Evolutionary conservation across 2,329 filamentous ascomycete genomes (phyloP).

Genomic region (Dothistroma septosporum): DNA sequence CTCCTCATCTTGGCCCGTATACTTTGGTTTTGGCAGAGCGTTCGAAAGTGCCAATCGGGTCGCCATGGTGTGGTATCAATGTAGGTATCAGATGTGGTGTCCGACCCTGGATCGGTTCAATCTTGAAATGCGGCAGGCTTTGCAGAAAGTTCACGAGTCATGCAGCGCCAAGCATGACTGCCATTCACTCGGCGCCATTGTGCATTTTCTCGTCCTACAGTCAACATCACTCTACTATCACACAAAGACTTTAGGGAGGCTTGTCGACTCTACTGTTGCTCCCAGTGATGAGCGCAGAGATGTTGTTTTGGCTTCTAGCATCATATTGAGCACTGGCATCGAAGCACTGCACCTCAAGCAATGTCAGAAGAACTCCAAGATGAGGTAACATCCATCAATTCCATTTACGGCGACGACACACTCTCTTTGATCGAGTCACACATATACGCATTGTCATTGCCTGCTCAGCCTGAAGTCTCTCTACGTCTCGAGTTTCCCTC

Average conservation of each 20-base stretch:
- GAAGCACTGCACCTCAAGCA: not conserved
- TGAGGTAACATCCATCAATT: constrained; percentile 77
- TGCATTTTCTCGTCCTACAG: not conserved
- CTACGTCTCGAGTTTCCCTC: constrained; percentile 63
- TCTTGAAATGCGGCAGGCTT: not conserved
- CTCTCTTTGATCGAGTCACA: constrained; percentile 37
- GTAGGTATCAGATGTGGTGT: constrained; percentile 1
- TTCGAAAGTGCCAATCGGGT: constrained; percentile 60
- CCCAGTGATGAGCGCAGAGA: not conserved
- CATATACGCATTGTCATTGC: constrained; percentile 64
- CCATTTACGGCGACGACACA: constrained; percentile 71
- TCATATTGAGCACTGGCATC: not conserved
- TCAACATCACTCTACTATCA: not conserved
- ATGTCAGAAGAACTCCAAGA: constrained; percentile 55
- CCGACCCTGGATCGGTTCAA: not conserved
- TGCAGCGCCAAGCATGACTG: not conserved
- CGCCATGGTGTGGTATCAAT: constrained; percentile 16
- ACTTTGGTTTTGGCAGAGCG: constrained; percentile 83
- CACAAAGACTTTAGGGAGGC: not conserved
- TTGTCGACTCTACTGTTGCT: not conserved
- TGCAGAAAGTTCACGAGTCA: not conserved
- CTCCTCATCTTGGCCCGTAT: constrained; percentile 85
- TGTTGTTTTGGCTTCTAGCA: not conserved
- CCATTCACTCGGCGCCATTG: not conserved
- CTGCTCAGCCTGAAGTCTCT: constrained; percentile 54